These are phyloP conservation scores for Brasenia schreberi DNA, from an alignment of 164 flowering plant species.

Conservation along the genomic window DNA sequence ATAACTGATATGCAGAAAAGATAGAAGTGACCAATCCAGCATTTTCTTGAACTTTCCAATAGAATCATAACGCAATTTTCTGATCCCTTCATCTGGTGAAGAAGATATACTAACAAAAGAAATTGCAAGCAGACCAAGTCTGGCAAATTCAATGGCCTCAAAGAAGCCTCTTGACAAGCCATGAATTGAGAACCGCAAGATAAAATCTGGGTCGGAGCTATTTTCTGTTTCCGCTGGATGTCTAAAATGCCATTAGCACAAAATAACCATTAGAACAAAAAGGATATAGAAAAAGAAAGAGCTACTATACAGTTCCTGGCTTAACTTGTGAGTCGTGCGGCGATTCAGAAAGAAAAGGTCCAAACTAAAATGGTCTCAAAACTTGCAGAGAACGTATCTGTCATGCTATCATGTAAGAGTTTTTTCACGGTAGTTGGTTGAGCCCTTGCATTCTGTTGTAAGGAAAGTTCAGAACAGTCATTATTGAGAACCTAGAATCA, in stretches of 20 bases:
- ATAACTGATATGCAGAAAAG: not conserved
- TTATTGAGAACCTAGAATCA: slow-evolving; percentile 46
- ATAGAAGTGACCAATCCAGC: slow-evolving; percentile 26
- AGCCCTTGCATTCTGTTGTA: slow-evolving; percentile 25
- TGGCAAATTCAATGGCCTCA: slow-evolving; percentile 73
- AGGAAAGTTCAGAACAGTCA: slow-evolving; percentile 59
- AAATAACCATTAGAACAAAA: not conserved
- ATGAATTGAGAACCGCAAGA: slow-evolving; percentile 66
- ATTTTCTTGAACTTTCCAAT: slow-evolving; percentile 49
- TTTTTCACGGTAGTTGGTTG: slow-evolving; percentile 10
- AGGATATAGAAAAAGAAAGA: not conserved
- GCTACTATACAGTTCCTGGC: not conserved
- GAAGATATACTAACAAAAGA: slow-evolving; percentile 60
- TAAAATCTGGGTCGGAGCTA: slow-evolving; percentile 77
- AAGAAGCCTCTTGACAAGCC: slow-evolving; percentile 47
- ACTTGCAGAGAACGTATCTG: slow-evolving; percentile 24
- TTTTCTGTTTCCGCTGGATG: slow-evolving; percentile 7
- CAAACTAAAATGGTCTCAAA: not conserved
- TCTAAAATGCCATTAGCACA: not conserved
- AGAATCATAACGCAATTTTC: slow-evolving; percentile 66
- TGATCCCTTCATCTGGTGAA: slow-evolving; percentile 58
- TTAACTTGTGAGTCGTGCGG: not conserved
- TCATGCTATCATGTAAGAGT: slow-evolving; percentile 13
- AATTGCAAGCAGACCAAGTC: slow-evolving; percentile 76
- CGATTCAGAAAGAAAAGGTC: not conserved